These are phyloP conservation scores for Epithele typhae DNA, from an alignment of 768 basidiomycete genomes.

Conservation along the genomic window DNA sequence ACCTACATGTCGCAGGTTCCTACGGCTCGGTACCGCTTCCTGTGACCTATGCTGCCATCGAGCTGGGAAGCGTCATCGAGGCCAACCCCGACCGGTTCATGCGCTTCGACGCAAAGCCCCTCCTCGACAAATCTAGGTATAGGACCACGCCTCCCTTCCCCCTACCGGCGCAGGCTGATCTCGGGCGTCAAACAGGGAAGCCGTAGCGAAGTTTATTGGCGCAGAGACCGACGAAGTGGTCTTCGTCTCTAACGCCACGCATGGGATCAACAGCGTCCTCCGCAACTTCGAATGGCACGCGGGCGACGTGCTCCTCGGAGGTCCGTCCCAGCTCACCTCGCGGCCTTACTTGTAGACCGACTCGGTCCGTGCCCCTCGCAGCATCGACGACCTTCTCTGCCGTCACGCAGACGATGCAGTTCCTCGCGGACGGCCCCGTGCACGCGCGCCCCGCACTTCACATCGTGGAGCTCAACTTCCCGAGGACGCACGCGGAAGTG, in stretches of 20 bases:
- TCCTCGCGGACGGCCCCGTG: constrained; percentile 45
- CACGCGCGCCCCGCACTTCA: constrained; percentile 46
- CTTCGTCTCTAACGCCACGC: constrained; percentile 55
- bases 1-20: constrained; percentile 7
- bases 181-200: too few relatives aligned
- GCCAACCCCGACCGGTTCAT: constrained; percentile 18
- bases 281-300: constrained; percentile 63
- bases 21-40: constrained; percentile 20
- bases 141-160: neutral
- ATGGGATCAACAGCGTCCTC: constrained; percentile 63
- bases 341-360: too few relatives aligned
- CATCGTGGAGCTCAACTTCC: constrained; percentile 52
- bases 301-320: constrained; percentile 57
- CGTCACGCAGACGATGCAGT: constrained; percentile 45
- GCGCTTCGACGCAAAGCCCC: constrained; percentile 5
- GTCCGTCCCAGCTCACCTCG: constrained; percentile 2
- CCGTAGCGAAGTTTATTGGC: constrained; percentile 46
- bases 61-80: constrained; percentile 12
- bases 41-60: constrained; percentile 5
- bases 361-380: neutral
- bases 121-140: constrained; percentile 12
- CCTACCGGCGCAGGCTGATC: too few relatives aligned
- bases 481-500: constrained; percentile 46
- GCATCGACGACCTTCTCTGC: constrained; percentile 47
- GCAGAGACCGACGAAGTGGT: constrained; percentile 55